Percentiles rank a stretch among this genome's conserved stretches.
phyloP scores from a whole-genome alignment of 75 land plant species.

The Adiantum capillusveneris region DNA sequence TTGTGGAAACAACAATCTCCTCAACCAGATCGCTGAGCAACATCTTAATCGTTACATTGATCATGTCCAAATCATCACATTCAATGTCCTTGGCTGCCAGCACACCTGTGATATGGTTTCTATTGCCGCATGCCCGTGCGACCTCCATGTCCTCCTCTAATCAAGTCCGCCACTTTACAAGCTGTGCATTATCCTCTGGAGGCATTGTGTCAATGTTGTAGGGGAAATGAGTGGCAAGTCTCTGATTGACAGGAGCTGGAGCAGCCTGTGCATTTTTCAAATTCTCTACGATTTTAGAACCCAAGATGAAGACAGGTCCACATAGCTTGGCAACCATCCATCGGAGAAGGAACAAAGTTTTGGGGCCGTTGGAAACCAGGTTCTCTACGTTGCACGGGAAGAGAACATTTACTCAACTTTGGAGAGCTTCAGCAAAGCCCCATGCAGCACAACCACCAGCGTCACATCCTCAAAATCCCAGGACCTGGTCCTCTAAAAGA shows the following conservation, averaged over 20 bases:
- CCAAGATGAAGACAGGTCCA: conserved; percentile 62
- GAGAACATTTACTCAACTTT: conserved; percentile 44
- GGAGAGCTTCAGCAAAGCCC: conserved; percentile 59
- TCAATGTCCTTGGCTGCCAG: conserved; percentile 81
- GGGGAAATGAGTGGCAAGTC: conserved; percentile 43
- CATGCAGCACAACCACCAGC: conserved; percentile 62
- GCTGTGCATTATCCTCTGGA: conserved; percentile 59
- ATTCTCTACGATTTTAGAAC: conserved; percentile 52
- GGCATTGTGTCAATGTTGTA: conserved; percentile 72
- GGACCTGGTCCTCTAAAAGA: conserved; percentile 36
- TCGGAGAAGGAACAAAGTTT: conserved; percentile 42
- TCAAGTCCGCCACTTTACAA: conserved; percentile 66
- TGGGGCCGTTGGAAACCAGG: conserved; percentile 50
- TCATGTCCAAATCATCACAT: conserved; percentile 68
- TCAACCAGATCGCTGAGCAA: conserved; percentile 64
- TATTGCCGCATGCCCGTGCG: conserved; percentile 65
- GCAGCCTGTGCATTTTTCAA: conserved; percentile 16
- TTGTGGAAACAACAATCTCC: conserved; percentile 76
- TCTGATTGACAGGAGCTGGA: conserved; percentile 29
- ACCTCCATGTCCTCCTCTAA: conserved; percentile 83
- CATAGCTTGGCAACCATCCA: conserved; percentile 59
- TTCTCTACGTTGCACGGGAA: conserved; percentile 76
- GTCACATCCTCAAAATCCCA: conserved; percentile 75
- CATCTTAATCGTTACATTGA: conserved; percentile 53
- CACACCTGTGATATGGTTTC: conserved; percentile 73